phyloP scores from a whole-genome alignment of 2,329 filamentous ascomycete species.

The Grosmannia penicillata region DNA sequence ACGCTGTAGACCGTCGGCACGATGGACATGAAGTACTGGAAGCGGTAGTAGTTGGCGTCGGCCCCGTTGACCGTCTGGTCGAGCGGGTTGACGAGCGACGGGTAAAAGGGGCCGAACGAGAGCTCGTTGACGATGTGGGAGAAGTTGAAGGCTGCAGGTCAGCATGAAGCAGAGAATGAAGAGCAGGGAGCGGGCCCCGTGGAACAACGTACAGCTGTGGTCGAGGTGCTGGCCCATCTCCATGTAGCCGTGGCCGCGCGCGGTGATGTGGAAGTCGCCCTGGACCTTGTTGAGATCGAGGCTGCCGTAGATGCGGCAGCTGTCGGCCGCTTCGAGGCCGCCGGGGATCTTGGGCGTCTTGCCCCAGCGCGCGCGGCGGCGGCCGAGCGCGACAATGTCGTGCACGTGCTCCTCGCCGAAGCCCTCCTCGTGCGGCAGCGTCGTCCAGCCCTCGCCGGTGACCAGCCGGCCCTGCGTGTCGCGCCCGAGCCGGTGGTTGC shows the following conservation, averaged over 20 bases:
- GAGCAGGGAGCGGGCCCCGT: background rate
- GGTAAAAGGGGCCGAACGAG: constrained; percentile 95
- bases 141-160: constrained; percentile 72
- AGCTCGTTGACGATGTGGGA: constrained; percentile 92
- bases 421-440: constrained; percentile 41
- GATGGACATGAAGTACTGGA: constrained; percentile 92
- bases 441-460: constrained; percentile 44
- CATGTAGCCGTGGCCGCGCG: constrained; percentile 85
- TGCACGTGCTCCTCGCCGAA: constrained; percentile 74
- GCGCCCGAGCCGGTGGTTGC: constrained; percentile 44
- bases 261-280: constrained; percentile 96
- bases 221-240: constrained; percentile 69
- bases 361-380: constrained; percentile 48
- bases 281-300: constrained; percentile 93
- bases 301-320: constrained; percentile 80
- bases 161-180: background rate
- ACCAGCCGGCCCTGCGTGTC: constrained; percentile 39
- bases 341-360: constrained; percentile 59
- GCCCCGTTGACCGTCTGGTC: constrained; percentile 76
- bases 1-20: constrained; percentile 88
- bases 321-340: constrained; percentile 42
- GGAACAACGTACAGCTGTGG: constrained; percentile 48
- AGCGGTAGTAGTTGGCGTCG: constrained; percentile 75
- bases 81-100: constrained; percentile 82
- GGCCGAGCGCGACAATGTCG: constrained; percentile 66